Evolutionary conservation across 805 yeast genomes (phyloP).

Genomic region (Zygosaccharomyces kombuchaensis): DNA sequence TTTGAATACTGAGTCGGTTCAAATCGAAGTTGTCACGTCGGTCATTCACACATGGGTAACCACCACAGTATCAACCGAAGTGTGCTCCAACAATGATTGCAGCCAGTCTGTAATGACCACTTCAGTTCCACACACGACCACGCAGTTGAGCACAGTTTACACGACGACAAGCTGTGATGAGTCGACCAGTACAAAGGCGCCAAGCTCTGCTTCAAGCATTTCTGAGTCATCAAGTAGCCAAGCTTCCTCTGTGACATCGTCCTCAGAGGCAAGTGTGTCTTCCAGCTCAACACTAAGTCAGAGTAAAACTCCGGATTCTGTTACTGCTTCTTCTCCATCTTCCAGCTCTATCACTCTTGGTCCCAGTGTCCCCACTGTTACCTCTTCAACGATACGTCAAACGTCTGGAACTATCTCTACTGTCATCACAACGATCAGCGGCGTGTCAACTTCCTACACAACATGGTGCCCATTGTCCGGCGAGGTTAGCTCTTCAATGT

Average conservation of each 20-base stretch:
- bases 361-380: not conserved
- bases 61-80: conserved; percentile 17
- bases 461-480: conserved; percentile 39
- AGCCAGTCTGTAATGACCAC: not conserved
- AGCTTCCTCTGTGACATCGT: not conserved
- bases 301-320: not conserved
- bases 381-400: not conserved
- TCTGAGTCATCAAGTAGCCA: not conserved
- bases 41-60: conserved; percentile 6
- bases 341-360: not conserved
- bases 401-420: conserved; percentile 20
- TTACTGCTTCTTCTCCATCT: not conserved
- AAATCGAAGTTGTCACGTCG: not conserved
- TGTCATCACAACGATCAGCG: conserved; percentile 29
- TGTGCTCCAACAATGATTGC: conserved; percentile 14
- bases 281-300: not conserved
- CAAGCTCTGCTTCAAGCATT: not conserved
- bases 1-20: not conserved
- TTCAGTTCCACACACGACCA: not conserved
- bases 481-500: not conserved
- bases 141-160: not conserved
- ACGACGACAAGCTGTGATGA: not conserved
- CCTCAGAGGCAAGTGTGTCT: not conserved
- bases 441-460: conserved; percentile 38
- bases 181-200: not conserved